A percentile compares a stretch with the other conserved stretches of the same genome.
phyloP scores from a whole-genome alignment of 2,329 filamentous ascomycete species.

The Xylaria arbuscula region DNA sequence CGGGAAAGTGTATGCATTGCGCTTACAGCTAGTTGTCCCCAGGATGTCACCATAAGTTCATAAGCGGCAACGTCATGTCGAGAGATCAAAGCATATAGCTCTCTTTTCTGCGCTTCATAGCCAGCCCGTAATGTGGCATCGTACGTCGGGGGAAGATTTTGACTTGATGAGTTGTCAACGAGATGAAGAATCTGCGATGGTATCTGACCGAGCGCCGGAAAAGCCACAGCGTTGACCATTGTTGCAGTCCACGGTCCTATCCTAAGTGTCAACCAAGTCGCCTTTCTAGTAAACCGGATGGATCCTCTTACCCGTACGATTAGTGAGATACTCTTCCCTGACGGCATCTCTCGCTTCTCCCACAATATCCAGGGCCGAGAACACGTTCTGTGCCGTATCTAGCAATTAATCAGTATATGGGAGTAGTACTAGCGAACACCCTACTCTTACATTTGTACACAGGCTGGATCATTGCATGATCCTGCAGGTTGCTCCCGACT shows the following conservation, averaged over 20 bases:
- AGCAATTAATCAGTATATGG: conserved; percentile 5
- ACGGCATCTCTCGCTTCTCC: conserved; percentile 40
- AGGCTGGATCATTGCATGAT: conserved; percentile 48
- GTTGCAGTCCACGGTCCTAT: conserved; percentile 47
- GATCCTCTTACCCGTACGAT: conserved; percentile 42
- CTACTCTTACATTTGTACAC: conserved; percentile 42
- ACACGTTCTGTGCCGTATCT: conserved; percentile 44
- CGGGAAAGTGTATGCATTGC: conserved; percentile 58
- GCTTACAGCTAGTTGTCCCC: conserved; percentile 49
- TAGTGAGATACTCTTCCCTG: conserved; percentile 42
- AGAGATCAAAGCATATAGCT: conserved; percentile 42
- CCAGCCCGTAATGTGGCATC: conserved; percentile 43
- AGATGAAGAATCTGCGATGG: conserved; percentile 34
- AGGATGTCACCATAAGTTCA: conserved; percentile 50
- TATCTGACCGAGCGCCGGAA: conserved; percentile 44
- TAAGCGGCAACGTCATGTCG: conserved; percentile 43
- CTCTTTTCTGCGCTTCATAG: conserved; percentile 41
- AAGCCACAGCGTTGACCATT: conserved; percentile 48
- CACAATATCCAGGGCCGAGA: conserved; percentile 45
- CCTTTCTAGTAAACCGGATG: background rate
- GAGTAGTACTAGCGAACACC: background rate
- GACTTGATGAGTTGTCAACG: conserved; percentile 24
- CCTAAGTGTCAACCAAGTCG: conserved; percentile 24
- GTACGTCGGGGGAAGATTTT: conserved; percentile 42
- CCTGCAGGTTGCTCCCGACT: conserved; percentile 51